These are phyloP conservation scores for Neurospora terricola DNA, from an alignment of 495 filamentous ascomycete species.

Conservation along the genomic window DNA sequence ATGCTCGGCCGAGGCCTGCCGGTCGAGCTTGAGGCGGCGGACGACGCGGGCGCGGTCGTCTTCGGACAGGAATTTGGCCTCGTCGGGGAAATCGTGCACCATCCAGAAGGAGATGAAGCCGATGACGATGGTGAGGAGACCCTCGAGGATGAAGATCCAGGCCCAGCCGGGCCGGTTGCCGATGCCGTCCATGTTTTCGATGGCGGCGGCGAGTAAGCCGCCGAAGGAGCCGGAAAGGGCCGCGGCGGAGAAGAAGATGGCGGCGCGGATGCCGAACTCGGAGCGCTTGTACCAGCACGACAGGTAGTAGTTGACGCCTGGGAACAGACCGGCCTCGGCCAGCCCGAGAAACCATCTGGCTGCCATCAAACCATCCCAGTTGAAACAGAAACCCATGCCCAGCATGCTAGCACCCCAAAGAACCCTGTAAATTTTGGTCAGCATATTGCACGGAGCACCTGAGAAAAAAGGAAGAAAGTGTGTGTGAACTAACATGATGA, in stretches of 20 bases:
- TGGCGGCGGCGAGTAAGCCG: conserved; percentile 70
- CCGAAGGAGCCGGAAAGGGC: conserved; percentile 80
- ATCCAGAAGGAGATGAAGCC: conserved; percentile 71
- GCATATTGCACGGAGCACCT: neutral
- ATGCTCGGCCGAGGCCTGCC: conserved; percentile 68
- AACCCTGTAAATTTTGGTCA: conserved; percentile 22
- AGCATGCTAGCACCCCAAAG: conserved; percentile 73
- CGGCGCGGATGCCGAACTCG: conserved; percentile 62
- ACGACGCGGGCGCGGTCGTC: conserved; percentile 66
- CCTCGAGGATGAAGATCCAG: conserved; percentile 82
- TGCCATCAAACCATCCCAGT: conserved; percentile 70
- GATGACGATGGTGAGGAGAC: conserved; percentile 62
- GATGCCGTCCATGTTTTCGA: conserved; percentile 62
- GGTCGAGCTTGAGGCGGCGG: conserved; percentile 60
- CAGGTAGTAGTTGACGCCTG: conserved; percentile 79
- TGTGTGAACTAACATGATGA: conserved; percentile 52
- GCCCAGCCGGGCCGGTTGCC: conserved; percentile 62
- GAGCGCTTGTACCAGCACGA: conserved; percentile 79
- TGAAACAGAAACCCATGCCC: conserved; percentile 71
- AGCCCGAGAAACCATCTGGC: conserved; percentile 82
- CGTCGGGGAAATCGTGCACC: conserved; percentile 83
- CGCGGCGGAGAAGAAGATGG: conserved; percentile 87
- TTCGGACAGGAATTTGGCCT: conserved; percentile 65
- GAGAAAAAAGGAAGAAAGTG: neutral
- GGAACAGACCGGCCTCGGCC: conserved; percentile 75